Conservation (phyloP, 768 basidiomycete species). For the Gautieria morchelliformis region DNA sequence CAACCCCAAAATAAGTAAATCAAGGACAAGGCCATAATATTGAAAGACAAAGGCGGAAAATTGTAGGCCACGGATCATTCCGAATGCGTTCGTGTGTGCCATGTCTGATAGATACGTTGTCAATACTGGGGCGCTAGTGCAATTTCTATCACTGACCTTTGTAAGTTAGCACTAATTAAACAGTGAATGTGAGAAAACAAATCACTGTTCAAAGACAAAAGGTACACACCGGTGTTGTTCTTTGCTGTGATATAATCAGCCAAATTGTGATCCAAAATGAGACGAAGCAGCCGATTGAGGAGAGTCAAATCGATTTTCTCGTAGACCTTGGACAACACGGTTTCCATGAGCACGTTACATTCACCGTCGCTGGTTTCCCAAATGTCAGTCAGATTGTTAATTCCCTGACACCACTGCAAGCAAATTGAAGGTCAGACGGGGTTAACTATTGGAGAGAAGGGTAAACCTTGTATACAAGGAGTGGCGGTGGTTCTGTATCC, state of each 20-base stretch:
- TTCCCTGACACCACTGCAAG: conserved; percentile 87
- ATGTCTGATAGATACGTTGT: conserved; percentile 43
- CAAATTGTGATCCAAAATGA: conserved; percentile 97
- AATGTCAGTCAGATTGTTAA: conserved; percentile 95
- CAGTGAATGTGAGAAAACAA: neutral
- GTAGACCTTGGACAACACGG: conserved; percentile 93
- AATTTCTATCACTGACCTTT: conserved; percentile 37
- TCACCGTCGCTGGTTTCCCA: conserved; percentile 99
- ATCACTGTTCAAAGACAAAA: neutral
- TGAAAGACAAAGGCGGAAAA: conserved; percentile 99
- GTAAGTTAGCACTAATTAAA: conserved; percentile 61
- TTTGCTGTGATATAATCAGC: conserved; percentile 99
- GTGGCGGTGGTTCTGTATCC: conserved; percentile 92
- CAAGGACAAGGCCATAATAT: conserved; percentile 92
- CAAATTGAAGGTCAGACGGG: neutral
- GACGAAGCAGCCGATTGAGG: conserved; percentile 87
- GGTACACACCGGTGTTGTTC: conserved; percentile 72
- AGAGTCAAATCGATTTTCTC: conserved; percentile 98
- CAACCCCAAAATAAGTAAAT: conserved; percentile 92
- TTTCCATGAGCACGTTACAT: conserved; percentile 98
- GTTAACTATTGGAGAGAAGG: neutral
- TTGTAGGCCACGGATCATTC: conserved; percentile 93
- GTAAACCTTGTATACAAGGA: conserved; percentile 82
- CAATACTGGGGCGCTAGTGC: neutral
- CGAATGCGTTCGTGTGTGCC: conserved; percentile 96